Evolutionary conservation across 352 stramenopile genomes (phyloP), one percentile per base, ranked within the genome.

Genomic region (Pythium oligandrum): DNA sequence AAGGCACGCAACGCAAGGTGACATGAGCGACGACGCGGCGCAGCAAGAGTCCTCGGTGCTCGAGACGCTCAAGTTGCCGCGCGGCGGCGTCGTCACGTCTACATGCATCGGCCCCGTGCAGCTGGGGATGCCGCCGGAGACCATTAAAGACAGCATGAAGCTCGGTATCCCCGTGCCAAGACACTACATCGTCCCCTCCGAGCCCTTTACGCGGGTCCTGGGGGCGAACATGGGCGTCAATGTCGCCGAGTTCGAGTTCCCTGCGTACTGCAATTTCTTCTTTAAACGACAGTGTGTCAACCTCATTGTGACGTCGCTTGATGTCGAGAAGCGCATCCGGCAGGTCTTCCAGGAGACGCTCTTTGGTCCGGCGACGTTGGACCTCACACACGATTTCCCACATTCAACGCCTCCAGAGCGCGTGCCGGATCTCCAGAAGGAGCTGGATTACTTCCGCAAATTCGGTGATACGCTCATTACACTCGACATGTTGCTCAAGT

Each of bases 221-320:
- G 95, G 95, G 11, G 88, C 89, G 8, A 96, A 96, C 43, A 86
- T 98, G 61, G 95, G 93, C 42, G 88, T 98, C 8, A 98, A 98
- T 64, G 78, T 98, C 12, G 93, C 93, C 17, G 95, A 98, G 64
- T 98, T 98, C 62, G 95, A 98, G 78, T 98, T 98, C 64, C 95
- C 95, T 5, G 94, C 90, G 4, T 98, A 98, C 60, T 98, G 96
- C 67, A 98, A 98, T 65, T 98, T 98, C 67, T 98, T 98, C 68
- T 93, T 95, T 66, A 93, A 93, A 56, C 63, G 78, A 2, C 83
- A 93, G 54, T 88, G 77, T 50, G 75, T 96, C 5, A 95, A 95
- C 51, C 74, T 96, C 26, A 86, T 96, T 48, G 85, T 95, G 39
- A 70, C 72, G 4, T 91, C 78, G 2, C 61, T 66, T 39, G 85